phyloP scores from a whole-genome alignment of 1,139 yeast genomes.

The Candida sp. region DNA sequence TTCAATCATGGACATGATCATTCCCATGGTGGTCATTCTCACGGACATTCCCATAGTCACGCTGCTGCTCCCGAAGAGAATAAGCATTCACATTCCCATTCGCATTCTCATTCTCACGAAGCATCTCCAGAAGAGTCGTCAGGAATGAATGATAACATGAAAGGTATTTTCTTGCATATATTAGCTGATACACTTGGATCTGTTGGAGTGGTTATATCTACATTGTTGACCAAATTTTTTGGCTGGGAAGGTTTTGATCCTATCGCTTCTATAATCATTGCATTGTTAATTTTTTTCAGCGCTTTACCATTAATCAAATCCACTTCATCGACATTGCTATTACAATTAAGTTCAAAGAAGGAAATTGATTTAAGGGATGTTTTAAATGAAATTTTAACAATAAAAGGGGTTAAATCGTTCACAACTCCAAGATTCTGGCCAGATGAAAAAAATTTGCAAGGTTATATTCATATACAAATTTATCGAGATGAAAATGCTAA shows the following conservation, averaged over 20 bases:
- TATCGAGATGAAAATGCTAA: slow-evolving; percentile 65
- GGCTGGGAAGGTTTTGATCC: slow-evolving; percentile 80
- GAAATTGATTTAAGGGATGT: slow-evolving; percentile 63
- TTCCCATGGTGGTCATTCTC: slow-evolving; percentile 27
- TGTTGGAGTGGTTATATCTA: slow-evolving; percentile 91
- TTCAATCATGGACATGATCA: slow-evolving; percentile 74
- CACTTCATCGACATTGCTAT: slow-evolving; percentile 70
- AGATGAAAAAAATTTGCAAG: slow-evolving; percentile 47
- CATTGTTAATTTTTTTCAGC: slow-evolving; percentile 74
- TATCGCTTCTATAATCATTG: slow-evolving; percentile 84
- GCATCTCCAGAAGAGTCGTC: slow-evolving; percentile 13
- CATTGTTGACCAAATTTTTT: slow-evolving; percentile 59
- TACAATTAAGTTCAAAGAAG: slow-evolving; percentile 50
- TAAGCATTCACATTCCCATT: slow-evolving; percentile 19
- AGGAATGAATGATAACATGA: slow-evolving; percentile 78
- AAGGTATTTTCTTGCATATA: slow-evolving; percentile 89
- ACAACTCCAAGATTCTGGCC: slow-evolving; percentile 95
- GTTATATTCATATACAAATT: slow-evolving; percentile 69
- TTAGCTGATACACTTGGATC: slow-evolving; percentile 97
- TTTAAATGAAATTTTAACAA: slow-evolving; percentile 60
- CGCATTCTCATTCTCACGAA: slow-evolving; percentile 13
- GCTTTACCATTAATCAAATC: slow-evolving; percentile 83
- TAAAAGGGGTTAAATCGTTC: slow-evolving; percentile 81
- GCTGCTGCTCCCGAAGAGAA: slow-evolving; percentile 15
- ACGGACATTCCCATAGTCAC: slow-evolving; percentile 32